Conservation (phyloP, 1,284 basidiomycete species). For the Trichosporon faecale region DNA sequence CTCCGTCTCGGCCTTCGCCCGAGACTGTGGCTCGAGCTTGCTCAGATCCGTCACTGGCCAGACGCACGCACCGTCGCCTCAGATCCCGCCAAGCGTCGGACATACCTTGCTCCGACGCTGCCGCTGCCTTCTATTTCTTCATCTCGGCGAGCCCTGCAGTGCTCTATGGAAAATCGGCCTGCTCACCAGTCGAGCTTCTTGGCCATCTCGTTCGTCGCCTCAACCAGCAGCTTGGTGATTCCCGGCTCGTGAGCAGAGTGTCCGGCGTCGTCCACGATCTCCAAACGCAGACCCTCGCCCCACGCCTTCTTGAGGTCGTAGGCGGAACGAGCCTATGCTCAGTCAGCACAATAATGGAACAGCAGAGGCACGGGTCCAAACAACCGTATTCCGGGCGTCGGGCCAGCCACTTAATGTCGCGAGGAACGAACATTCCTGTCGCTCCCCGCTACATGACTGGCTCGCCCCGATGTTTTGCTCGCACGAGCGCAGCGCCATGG, state of each 20-base stretch:
- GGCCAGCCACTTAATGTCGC: background rate
- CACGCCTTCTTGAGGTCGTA: conserved; percentile 75
- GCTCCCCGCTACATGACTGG: background rate
- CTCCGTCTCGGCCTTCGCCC: background rate
- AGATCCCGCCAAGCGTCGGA: background rate
- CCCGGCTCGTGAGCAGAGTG: conserved; percentile 80
- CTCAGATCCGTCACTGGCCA: background rate
- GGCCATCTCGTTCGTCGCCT: conserved; percentile 21
- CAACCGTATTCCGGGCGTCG: background rate
- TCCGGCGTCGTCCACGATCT: conserved; percentile 84
- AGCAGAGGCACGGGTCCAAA: background rate
- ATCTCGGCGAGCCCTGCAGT: background rate
- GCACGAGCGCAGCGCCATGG: background rate
- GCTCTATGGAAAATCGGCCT: background rate
- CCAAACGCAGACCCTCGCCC: conserved; percentile 65
- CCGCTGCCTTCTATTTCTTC: background rate
- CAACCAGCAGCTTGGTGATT: conserved; percentile 63
- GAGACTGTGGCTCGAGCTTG: background rate
- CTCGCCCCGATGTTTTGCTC: background rate
- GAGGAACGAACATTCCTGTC: background rate
- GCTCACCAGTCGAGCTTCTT: conserved; percentile 19
- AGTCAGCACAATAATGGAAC: background rate
- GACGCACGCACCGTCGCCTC: background rate
- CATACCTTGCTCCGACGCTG: background rate
- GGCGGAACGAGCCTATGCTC: conserved; percentile 50